These are phyloP conservation scores for Aschersonia sp. DNA, from an alignment of 2,329 filamentous ascomycete genomes.

Conservation along the genomic window DNA sequence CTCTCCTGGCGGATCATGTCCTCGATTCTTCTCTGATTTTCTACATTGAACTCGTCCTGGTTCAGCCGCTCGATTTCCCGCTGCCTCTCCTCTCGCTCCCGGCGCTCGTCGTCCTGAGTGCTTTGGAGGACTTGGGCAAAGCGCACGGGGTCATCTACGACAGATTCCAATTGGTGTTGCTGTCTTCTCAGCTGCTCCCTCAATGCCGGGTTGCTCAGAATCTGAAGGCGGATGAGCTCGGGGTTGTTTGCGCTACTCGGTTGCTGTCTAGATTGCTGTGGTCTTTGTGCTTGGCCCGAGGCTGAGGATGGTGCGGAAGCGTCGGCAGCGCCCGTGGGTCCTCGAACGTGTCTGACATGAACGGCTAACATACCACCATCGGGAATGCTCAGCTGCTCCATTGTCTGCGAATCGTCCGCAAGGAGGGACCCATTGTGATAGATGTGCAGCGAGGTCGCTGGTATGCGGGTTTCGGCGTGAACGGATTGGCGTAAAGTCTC, in stretches of 20 bases:
- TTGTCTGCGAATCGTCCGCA: constrained; percentile 61
- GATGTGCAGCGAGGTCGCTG: constrained; percentile 61
- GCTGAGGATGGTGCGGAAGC: constrained; percentile 17
- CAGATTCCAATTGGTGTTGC: constrained; percentile 63
- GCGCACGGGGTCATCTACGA: constrained; percentile 57
- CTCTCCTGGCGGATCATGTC: constrained; percentile 93
- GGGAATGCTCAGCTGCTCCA: constrained; percentile 65
- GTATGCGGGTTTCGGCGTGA: constrained; percentile 66
- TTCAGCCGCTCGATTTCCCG: constrained; percentile 76
- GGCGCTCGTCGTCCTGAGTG: constrained; percentile 54
- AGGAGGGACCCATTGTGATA: constrained; percentile 83
- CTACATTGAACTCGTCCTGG: constrained; percentile 84
- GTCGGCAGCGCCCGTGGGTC: constrained; percentile 18
- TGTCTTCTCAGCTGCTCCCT: constrained; percentile 56
- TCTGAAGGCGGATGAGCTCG: constrained; percentile 69
- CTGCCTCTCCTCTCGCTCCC: constrained; percentile 62
- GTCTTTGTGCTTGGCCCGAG: constrained; percentile 17
- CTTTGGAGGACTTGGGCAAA: constrained; percentile 62
- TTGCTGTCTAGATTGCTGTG: constrained; percentile 15
- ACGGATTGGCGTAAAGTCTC: constrained; percentile 79
- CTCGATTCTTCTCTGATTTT: constrained; percentile 83
- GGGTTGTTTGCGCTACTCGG: constrained; percentile 41
- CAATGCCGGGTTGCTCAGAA: constrained; percentile 64
- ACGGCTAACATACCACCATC: constrained; percentile 90
- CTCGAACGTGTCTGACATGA: constrained; percentile 52